Evolutionary conservation across 2,329 filamentous ascomycete genomes (phyloP), one percentile per base, ranked within the genome.

Genomic region (Calonectria multiphialidica): DNA sequence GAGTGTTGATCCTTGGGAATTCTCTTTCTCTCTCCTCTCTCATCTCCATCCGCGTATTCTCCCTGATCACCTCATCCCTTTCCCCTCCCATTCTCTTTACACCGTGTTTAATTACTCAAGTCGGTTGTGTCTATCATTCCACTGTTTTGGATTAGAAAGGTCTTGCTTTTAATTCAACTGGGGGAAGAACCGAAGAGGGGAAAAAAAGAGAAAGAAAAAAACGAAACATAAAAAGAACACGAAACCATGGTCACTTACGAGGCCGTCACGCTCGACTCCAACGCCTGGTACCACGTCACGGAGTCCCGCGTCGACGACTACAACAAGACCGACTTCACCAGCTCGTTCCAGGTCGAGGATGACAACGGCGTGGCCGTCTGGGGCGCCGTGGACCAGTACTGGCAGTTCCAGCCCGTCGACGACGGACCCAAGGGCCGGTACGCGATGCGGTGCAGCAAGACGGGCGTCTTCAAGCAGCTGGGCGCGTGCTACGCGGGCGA

Each of bases 281-380:
- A 84, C 63, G 79, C 73, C 21, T 84, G 83, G 83, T 83, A 82
- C 70, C 77, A 82, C 49, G 45, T 84, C n/a, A 80, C 78, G 5
- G 83, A 84, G 66, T 75, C 69, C 15, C 80, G 82, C n/a, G 81
- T 84, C n/a, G 82, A 83, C 69, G 72, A 75, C 16, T 76, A 79
- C 28, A 68, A 72, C 13, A 73, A 71, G 15, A 49, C 72, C 0
- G 40, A 68, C 28, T 80, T 84, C n/a, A 33, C 49, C 7, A 37
- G 61, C 3, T 74, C 74, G 68, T 66, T 81, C 10, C 77, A 81
- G 37, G 53, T 77, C 0, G 55, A 62, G 2, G 47, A 68, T 0
- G 70, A 75, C 3, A 66, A 71, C 18, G 76, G 74, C 15, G 70
- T 82, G 42, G 71, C 73, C 50, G 79, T 83, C 5, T 76, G 74